Evolutionary conservation across 345 rosid species (phyloP).

Genomic region (Boechera retrofracta): DNA sequence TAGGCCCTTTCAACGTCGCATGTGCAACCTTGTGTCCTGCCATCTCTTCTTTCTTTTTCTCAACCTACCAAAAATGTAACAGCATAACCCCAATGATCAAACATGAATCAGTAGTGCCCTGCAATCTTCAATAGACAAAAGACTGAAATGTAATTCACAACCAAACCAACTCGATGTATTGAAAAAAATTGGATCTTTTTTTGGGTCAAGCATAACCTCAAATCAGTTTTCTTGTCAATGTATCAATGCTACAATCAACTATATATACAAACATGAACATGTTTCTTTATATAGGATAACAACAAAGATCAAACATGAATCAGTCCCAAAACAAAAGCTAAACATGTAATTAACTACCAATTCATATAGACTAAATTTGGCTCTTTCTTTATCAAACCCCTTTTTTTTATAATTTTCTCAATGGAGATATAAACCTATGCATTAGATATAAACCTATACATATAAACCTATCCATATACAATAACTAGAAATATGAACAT

Average conservation of each 20-base stretch:
- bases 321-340: neutral
- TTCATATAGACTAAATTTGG: neutral
- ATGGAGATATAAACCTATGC: neutral
- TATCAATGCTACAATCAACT: neutral
- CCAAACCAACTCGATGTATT: neutral
- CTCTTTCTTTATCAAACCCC: neutral
- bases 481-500: neutral
- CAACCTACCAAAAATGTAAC: constrained; percentile 29
- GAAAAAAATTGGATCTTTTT: neutral
- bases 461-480: neutral
- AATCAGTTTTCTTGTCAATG: neutral
- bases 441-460: neutral
- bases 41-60: constrained; percentile 52
- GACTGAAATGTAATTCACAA: neutral
- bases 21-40: constrained; percentile 75
- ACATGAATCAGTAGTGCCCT: constrained; percentile 12
- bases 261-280: neutral
- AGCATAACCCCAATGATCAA: constrained; percentile 11
- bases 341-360: neutral
- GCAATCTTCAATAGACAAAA: neutral
- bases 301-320: constrained; percentile 11
- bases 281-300: neutral
- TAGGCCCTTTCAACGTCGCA: constrained; percentile 79
- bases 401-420: neutral
- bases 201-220: neutral